These are phyloP conservation scores for Aureobasidium namibiae DNA, from an alignment of 2,329 filamentous ascomycete genomes.

Conservation along the genomic window DNA sequence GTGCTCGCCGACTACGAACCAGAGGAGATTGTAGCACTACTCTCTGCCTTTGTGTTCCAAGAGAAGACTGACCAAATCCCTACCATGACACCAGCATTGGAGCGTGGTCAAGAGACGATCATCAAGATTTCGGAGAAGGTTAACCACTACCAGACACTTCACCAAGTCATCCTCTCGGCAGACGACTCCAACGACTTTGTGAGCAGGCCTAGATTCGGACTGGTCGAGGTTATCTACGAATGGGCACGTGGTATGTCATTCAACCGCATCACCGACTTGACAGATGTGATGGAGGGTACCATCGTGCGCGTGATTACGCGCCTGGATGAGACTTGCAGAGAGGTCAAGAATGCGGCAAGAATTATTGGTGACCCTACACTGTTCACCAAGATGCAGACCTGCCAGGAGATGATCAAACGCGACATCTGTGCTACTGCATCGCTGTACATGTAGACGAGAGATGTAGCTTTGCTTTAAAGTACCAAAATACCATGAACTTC, in stretches of 20 bases:
- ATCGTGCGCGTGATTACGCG: slow-evolving; percentile 93
- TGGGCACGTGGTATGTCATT: slow-evolving; percentile 98
- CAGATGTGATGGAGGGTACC: slow-evolving; percentile 92
- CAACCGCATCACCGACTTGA: slow-evolving; percentile 92
- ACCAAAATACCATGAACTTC: background rate
- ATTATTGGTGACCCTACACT: slow-evolving; percentile 90
- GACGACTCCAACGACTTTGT: slow-evolving; percentile 93
- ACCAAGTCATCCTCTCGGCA: slow-evolving; percentile 83
- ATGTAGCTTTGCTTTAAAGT: background rate
- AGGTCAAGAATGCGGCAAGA: slow-evolving; percentile 93
- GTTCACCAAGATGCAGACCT: slow-evolving; percentile 93
- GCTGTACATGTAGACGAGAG: slow-evolving; percentile 61
- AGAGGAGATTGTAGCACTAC: slow-evolving; percentile 87
- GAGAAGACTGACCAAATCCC: slow-evolving; percentile 85
- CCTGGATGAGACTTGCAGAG: slow-evolving; percentile 89
- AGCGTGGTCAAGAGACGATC: slow-evolving; percentile 76
- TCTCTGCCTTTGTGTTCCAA: slow-evolving; percentile 95
- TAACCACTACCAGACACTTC: slow-evolving; percentile 76
- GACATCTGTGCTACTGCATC: slow-evolving; percentile 88
- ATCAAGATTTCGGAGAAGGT: slow-evolving; percentile 87
- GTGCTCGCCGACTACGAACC: slow-evolving; percentile 91
- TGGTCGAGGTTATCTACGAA: slow-evolving; percentile 97
- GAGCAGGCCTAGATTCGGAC: slow-evolving; percentile 75
- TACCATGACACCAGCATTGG: slow-evolving; percentile 70
- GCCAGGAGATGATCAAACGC: slow-evolving; percentile 95